A percentile compares a stretch with the other conserved stretches of the same genome.
These are phyloP conservation scores for Talaromyces marneffei DNA, from an alignment of 2,329 filamentous ascomycete genomes.

Conservation along the genomic window DNA sequence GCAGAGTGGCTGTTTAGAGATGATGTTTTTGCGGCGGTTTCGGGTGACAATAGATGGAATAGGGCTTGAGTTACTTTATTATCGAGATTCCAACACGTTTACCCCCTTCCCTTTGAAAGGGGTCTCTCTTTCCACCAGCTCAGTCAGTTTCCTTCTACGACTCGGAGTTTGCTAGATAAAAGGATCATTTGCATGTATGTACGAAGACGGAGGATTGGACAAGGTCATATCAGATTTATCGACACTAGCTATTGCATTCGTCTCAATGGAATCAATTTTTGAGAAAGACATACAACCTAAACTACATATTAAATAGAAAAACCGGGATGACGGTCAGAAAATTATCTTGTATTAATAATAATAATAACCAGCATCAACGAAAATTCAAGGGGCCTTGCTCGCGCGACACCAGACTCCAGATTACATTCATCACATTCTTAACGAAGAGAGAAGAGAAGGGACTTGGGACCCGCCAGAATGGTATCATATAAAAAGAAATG, in stretches of 20 bases:
- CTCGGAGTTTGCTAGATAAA: background rate
- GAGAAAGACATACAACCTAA: background rate
- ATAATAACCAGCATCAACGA: background rate
- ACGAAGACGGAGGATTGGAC: background rate
- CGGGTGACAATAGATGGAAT: conserved; percentile 6
- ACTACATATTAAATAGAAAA: too few relatives aligned
- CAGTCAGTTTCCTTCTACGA: background rate
- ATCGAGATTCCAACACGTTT: background rate
- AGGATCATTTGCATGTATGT: background rate
- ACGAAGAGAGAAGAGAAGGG: conserved; percentile 3
- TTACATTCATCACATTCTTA: conserved; percentile 7
- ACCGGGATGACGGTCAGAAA: background rate
- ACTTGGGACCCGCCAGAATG: conserved; percentile 16
- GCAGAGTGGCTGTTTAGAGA: conserved; percentile 83
- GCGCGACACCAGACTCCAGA: background rate
- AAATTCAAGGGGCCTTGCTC: background rate
- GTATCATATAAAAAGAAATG: conserved; percentile 26
- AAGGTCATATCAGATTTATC: background rate
- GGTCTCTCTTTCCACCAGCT: background rate
- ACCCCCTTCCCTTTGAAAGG: background rate
- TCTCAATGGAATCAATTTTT: background rate
- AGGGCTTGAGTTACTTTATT: conserved; percentile 7
- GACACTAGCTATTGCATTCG: background rate
- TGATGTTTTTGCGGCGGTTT: conserved; percentile 13
- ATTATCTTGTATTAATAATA: background rate